These are phyloP conservation scores for Coleophoma eucalyptorum DNA, from an alignment of 2,329 filamentous ascomycete genomes.

Conservation along the genomic window DNA sequence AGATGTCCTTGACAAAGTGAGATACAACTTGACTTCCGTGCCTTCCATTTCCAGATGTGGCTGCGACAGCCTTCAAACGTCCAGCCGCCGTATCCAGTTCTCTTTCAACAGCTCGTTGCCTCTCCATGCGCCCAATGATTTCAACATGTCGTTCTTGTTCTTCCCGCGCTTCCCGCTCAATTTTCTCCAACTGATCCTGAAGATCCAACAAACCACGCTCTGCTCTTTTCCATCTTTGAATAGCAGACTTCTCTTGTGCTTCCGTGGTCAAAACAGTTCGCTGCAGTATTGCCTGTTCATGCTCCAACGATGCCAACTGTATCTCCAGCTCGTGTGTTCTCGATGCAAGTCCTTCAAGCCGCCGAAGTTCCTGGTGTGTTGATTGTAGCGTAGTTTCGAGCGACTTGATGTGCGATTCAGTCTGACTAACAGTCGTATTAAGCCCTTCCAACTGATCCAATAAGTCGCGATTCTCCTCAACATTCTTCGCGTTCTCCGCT, in stretches of 20 bases:
- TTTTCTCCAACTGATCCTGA: constrained; percentile 82
- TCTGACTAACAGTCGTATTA: constrained; percentile 74
- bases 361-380: constrained; percentile 73
- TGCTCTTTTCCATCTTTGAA: constrained; percentile 81
- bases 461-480: constrained; percentile 78
- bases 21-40: constrained; percentile 72
- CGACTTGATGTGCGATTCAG: constrained; percentile 73
- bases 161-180: constrained; percentile 77
- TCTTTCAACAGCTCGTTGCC: constrained; percentile 75
- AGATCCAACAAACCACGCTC: constrained; percentile 75
- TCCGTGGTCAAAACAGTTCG: constrained; percentile 62
- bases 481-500: constrained; percentile 69
- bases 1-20: constrained; percentile 91
- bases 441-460: constrained; percentile 81
- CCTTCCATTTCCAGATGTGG: constrained; percentile 53
- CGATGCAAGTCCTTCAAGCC: constrained; percentile 68
- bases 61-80: constrained; percentile 71
- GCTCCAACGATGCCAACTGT: constrained; percentile 75
- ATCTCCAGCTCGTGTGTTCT: constrained; percentile 76
- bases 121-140: constrained; percentile 77
- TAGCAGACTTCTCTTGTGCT: constrained; percentile 73
- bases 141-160: constrained; percentile 81
- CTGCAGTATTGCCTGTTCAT: constrained; percentile 74
- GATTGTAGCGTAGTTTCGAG: constrained; percentile 74
- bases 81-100: constrained; percentile 78